Evolutionary conservation across 2,329 filamentous ascomycete genomes (phyloP).

Genomic region (Mycosphaerella arachidis): DNA sequence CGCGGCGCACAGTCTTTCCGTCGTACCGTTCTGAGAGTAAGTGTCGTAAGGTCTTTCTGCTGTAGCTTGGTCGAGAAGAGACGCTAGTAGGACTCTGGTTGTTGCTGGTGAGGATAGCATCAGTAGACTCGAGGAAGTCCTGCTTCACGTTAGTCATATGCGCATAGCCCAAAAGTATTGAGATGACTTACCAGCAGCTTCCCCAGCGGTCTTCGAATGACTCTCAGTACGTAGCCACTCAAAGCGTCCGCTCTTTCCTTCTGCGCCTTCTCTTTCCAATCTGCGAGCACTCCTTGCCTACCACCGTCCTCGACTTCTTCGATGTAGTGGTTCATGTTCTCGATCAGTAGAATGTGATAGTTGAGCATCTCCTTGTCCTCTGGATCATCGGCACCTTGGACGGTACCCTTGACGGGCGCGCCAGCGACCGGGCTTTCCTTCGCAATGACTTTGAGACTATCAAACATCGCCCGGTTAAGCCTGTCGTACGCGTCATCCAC

Average conservation of each 20-base stretch:
- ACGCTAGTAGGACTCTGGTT: constrained; percentile 55
- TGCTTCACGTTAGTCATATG: constrained; percentile 21
- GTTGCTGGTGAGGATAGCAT: constrained; percentile 58
- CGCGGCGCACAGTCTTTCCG: constrained; percentile 76
- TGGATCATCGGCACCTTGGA: constrained; percentile 48
- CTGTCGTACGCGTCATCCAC: constrained; percentile 84
- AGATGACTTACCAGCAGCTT: constrained; percentile 62
- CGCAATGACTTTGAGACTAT: constrained; percentile 91
- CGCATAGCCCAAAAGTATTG: neutral
- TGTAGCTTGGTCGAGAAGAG: constrained; percentile 76
- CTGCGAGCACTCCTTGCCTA: constrained; percentile 68
- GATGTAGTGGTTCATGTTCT: constrained; percentile 97
- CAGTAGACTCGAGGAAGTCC: constrained; percentile 87
- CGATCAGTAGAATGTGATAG: constrained; percentile 93
- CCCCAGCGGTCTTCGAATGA: constrained; percentile 83
- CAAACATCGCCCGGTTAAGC: constrained; percentile 93
- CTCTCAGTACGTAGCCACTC: constrained; percentile 77
- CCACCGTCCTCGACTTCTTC: constrained; percentile 72
- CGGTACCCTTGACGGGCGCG: constrained; percentile 50
- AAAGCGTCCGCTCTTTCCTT: constrained; percentile 82
- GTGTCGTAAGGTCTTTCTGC: constrained; percentile 79
- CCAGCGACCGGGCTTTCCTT: constrained; percentile 55
- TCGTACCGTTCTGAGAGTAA: constrained; percentile 70
- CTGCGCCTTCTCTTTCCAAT: constrained; percentile 75
- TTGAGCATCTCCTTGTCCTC: constrained; percentile 97